Evolutionary conservation across 805 yeast genomes (phyloP), one percentile per base, ranked within the genome.

Genomic region (Kazachstania martiniae): DNA sequence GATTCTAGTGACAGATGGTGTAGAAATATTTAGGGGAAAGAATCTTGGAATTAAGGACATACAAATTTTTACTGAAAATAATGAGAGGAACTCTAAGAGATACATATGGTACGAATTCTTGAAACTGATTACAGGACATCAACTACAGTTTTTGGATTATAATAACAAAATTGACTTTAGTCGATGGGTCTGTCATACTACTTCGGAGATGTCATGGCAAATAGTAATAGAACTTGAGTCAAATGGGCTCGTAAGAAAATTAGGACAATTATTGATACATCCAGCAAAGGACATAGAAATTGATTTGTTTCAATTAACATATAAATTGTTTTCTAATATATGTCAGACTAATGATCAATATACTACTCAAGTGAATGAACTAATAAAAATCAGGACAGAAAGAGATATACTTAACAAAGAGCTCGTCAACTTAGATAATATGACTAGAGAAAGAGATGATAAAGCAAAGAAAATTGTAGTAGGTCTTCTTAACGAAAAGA

Each of bases 401-500:
- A 46, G 1, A 19, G 7, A 29, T 2, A 34, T 28, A 2, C 26
- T 37, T 18, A 19, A 36, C 10, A 35, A 32, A 8, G 44, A 46
- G 25, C 31, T 36, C 25, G 22, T 25, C 9, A 29, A 32, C 2
- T 19, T 43, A 17, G 49, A 49, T 25, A 26, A 22, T 9, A 23
- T 44, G 8, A 13, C 50, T 6, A 34, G 36, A 18, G 38, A 44
- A 28, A 38, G 56, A 24, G 54, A 54, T 37, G 25, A 36, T 3
- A 42, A 41, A 14, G 42, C 51, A 5, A 44, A 43, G 24, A 9
- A 31, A 6, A 32, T 53, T 5, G 38, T 44, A n/a, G 41, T 44
- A 7, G 38, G 36, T 6, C 33, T 49, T 13, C 29, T 53, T 25
- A 52, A 52, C 33, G 51, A 47, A 21, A 53, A 53, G 38, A 53